Evolutionary conservation across 768 basidiomycete species (phyloP).

Genomic region (Naematelia aurantialba): DNA sequence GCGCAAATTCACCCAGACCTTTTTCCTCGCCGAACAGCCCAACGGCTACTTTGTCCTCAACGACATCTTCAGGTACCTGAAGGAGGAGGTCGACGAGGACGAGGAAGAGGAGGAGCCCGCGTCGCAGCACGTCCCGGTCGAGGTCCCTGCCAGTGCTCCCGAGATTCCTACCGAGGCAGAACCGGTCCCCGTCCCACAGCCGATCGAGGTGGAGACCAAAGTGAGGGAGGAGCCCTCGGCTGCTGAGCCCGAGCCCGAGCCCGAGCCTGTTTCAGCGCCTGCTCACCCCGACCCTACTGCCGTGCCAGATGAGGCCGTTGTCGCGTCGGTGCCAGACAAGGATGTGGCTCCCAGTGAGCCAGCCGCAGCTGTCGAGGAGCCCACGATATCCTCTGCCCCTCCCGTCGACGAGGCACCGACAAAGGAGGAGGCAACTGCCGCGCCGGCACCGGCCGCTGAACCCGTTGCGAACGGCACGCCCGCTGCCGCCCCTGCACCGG

Average conservation of each 20-base stretch:
- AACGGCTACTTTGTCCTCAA: slow-evolving; percentile 99
- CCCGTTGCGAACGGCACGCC: slow-evolving; percentile 16
- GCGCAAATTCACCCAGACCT: slow-evolving; percentile 99
- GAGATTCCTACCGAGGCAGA: slow-evolving; percentile 18
- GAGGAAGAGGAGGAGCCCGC: slow-evolving; percentile 62
- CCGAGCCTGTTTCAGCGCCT: slow-evolving; percentile 49
- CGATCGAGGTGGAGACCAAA: slow-evolving; percentile 7
- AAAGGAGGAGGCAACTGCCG: slow-evolving; percentile 14
- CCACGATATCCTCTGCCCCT: slow-evolving; percentile 24
- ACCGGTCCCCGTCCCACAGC: slow-evolving; percentile 16
- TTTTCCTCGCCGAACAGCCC: slow-evolving; percentile 98
- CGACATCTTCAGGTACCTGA: slow-evolving; percentile 99
- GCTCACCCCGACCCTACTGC: slow-evolving; percentile 48
- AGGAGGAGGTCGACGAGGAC: slow-evolving; percentile 82
- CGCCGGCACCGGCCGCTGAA: slow-evolving; percentile 16
- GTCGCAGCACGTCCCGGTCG: slow-evolving; percentile 18
- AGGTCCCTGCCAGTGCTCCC: slow-evolving; percentile 11
- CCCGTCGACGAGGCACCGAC: slow-evolving; percentile 19
- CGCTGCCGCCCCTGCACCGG: slow-evolving; percentile 21
- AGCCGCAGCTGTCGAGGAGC: slow-evolving; percentile 45
- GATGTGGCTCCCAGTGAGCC: slow-evolving; percentile 36
- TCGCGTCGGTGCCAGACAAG: slow-evolving; percentile 38
- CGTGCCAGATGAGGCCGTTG: slow-evolving; percentile 34
- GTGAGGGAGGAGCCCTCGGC: slow-evolving; percentile 10
- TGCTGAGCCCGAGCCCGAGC: slow-evolving; percentile 15